Evolutionary conservation across 352 stramenopile species (phyloP).

Genomic region (Globisporangium cystogenes): DNA sequence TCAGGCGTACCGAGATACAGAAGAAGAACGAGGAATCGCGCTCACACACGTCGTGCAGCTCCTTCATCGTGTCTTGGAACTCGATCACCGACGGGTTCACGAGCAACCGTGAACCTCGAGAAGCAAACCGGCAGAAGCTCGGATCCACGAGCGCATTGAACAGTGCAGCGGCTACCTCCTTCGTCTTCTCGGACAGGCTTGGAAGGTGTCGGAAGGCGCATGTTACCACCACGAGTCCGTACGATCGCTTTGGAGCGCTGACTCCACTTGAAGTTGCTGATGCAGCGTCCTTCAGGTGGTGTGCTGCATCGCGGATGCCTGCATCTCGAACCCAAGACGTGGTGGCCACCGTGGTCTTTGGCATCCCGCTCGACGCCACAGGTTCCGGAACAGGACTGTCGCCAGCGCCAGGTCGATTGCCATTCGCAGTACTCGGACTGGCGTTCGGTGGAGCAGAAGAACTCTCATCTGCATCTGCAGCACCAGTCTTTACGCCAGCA

Average conservation of each 20-base stretch:
- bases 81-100: constrained; percentile 82
- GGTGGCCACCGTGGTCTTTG: too few relatives aligned
- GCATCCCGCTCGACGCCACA: too few relatives aligned
- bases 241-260: constrained; percentile 12
- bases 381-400: too few relatives aligned
- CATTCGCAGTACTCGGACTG: too few relatives aligned
- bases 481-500: too few relatives aligned
- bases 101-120: constrained; percentile 47
- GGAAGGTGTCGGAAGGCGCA: constrained; percentile 56
- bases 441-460: too few relatives aligned
- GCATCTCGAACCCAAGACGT: too few relatives aligned
- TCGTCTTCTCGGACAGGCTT: constrained; percentile 41
- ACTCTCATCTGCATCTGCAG: too few relatives aligned
- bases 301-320: too few relatives aligned
- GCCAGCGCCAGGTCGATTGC: too few relatives aligned
- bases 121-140: constrained; percentile 43
- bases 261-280: not conserved
- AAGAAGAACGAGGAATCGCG: constrained; percentile 57
- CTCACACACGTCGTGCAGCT: constrained; percentile 34
- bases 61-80: constrained; percentile 71
- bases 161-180: constrained; percentile 43
- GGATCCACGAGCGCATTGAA: constrained; percentile 49
- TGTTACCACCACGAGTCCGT: constrained; percentile 46
- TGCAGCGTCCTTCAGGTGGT: too few relatives aligned
- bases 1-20: constrained; percentile 40